Evolutionary conservation across 192 early-diverging fungal genomes (phyloP).

Genomic region (Chytriomyces hyalinus): DNA sequence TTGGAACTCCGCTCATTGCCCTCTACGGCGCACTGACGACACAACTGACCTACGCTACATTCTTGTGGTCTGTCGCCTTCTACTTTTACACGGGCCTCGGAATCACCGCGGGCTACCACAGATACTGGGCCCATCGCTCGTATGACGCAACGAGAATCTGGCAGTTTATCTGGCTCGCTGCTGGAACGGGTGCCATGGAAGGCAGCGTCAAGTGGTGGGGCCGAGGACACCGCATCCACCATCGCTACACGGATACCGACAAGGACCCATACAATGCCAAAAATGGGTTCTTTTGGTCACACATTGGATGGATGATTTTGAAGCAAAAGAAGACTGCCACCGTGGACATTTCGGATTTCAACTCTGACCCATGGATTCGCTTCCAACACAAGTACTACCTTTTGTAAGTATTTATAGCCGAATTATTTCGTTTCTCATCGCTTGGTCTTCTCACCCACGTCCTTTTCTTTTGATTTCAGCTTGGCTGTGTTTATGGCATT

Average conservation of each 20-base stretch:
- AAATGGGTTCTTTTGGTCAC: conserved; percentile 54
- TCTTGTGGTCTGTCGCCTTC: conserved; percentile 71
- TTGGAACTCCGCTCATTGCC: conserved; percentile 73
- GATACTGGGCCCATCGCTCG: conserved; percentile 59
- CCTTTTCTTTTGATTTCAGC: conserved; percentile 10
- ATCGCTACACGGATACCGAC: conserved; percentile 62
- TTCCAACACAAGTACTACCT: conserved; percentile 57
- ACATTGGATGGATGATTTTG: conserved; percentile 60
- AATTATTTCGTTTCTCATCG: background rate
- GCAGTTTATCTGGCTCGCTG: conserved; percentile 45
- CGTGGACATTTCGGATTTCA: conserved; percentile 55
- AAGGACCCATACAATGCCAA: conserved; percentile 60
- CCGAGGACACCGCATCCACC: conserved; percentile 56
- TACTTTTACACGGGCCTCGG: conserved; percentile 82
- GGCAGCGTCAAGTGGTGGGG: conserved; percentile 64
- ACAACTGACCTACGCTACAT: conserved; percentile 68
- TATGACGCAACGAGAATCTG: conserved; percentile 52
- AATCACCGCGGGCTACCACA: conserved; percentile 72
- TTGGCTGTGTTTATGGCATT: conserved; percentile 78
- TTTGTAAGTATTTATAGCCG: conserved; percentile 11
- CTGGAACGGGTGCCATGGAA: conserved; percentile 50
- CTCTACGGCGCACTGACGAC: conserved; percentile 81
- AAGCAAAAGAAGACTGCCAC: conserved; percentile 41
- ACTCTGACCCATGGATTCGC: conserved; percentile 50
- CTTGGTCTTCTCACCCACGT: background rate